phyloP scores from a whole-genome alignment of 2,329 filamentous ascomycete genomes.

The Hypoxylon sp. region DNA sequence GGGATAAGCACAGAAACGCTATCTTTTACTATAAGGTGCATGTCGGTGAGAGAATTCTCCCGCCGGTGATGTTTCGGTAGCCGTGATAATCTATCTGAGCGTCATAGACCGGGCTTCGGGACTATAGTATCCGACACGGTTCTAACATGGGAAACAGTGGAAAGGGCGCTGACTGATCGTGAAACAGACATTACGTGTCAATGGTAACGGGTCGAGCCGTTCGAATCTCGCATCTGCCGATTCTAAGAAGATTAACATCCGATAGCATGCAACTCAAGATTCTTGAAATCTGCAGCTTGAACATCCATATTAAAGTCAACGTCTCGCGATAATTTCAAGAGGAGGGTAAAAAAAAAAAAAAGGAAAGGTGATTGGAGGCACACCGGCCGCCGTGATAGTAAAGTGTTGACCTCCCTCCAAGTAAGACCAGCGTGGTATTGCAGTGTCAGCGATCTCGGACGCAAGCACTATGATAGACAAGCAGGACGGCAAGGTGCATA shows the following conservation, averaged over 20 bases:
- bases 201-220: not conserved
- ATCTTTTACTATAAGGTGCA: not conserved
- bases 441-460: slow-evolving; percentile 44
- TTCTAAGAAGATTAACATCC: slow-evolving; percentile 15
- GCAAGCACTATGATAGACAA: slow-evolving; percentile 32
- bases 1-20: slow-evolving; percentile 8
- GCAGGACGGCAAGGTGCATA: slow-evolving; percentile 44
- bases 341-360: not conserved
- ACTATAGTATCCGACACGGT: slow-evolving; percentile 2
- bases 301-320: slow-evolving; percentile 11
- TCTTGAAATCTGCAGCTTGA: slow-evolving; percentile 4
- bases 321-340: slow-evolving; percentile 5
- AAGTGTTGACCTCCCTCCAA: slow-evolving; percentile 38
- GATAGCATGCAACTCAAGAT: slow-evolving; percentile 4
- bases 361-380: slow-evolving; percentile 14
- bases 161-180: not conserved
- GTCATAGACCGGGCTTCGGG: not conserved
- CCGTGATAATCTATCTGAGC: not conserved
- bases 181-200: slow-evolving; percentile 11
- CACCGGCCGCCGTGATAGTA: slow-evolving; percentile 24
- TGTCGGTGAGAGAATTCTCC: not conserved
- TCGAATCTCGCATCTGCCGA: slow-evolving; percentile 21
- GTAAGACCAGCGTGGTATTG: slow-evolving; percentile 43
- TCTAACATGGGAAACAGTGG: slow-evolving; percentile 3
- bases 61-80: not conserved